phyloP scores from a whole-genome alignment of 2,329 filamentous ascomycete species.

The Pseudomassariella vexata region DNA sequence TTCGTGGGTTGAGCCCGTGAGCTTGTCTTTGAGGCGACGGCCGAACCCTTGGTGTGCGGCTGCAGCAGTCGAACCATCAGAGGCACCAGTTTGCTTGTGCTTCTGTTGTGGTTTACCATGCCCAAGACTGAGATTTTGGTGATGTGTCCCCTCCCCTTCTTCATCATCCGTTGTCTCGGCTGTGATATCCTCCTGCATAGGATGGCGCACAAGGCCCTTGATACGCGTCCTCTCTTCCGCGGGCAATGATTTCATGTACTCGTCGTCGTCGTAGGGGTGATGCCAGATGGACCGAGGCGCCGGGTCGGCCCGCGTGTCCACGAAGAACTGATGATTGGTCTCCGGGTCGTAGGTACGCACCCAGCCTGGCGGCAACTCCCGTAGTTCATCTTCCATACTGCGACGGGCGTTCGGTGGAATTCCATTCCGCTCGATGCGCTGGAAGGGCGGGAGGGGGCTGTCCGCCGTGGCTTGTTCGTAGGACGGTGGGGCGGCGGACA shows the following conservation, averaged over 20 bases:
- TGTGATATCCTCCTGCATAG: conserved; percentile 31
- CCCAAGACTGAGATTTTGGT: conserved; percentile 17
- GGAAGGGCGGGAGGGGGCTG: conserved; percentile 17
- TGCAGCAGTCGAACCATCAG: no score
- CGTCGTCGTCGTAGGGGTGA: conserved; percentile 55
- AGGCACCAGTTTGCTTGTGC: conserved; percentile 26
- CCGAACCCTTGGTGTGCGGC: no score
- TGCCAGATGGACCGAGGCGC: conserved; percentile 56
- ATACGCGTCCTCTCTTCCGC: conserved; percentile 43
- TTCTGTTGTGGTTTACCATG: conserved; percentile 11
- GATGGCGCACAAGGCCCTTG: conserved; percentile 25
- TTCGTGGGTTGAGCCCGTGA: conserved; percentile 51
- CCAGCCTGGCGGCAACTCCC: conserved; percentile 51
- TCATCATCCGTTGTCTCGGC: conserved; percentile 42
- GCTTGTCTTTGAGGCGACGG: conserved; percentile 52
- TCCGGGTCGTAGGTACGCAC: conserved; percentile 48
- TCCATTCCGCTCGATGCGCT: conserved; percentile 36
- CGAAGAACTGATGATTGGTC: conserved; percentile 55
- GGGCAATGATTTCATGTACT: conserved; percentile 42
- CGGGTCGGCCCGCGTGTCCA: conserved; percentile 48
- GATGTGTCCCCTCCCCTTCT: conserved; percentile 23
- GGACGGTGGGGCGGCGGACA: conserved; percentile 29
- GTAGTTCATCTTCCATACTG: conserved; percentile 57
- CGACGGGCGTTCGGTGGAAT: conserved; percentile 46
- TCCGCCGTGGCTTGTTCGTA: conserved; percentile 24